Evolutionary conservation across 495 filamentous ascomycete genomes (phyloP).

Genomic region (Neurospora intermedia): DNA sequence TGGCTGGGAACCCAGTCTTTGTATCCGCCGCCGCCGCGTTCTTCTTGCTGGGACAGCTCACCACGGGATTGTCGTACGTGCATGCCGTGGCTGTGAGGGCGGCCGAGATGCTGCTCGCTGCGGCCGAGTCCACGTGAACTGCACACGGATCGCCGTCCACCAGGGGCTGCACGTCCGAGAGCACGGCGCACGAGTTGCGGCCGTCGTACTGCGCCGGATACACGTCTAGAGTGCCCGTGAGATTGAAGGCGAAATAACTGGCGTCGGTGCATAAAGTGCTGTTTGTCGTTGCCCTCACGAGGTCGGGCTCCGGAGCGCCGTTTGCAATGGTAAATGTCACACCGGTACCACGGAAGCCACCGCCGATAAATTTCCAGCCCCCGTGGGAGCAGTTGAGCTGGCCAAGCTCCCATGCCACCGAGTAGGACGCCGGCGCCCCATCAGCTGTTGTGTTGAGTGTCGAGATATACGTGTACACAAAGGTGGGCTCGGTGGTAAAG

Average conservation of each 20-base stretch:
- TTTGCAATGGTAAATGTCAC: conserved; percentile 13
- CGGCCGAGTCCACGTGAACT: neutral
- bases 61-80: conserved; percentile 1
- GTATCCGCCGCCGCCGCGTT: neutral
- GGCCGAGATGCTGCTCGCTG: conserved; percentile 11
- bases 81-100: conserved; percentile 15
- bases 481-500: conserved; percentile 16
- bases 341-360: neutral
- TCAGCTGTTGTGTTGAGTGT: conserved; percentile 5
- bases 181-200: conserved; percentile 14
- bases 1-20: neutral
- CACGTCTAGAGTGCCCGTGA: conserved; percentile 14
- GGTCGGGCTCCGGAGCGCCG: conserved; percentile 11
- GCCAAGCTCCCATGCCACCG: conserved; percentile 14
- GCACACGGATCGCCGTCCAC: conserved; percentile 6
- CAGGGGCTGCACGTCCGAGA: conserved; percentile 1
- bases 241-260: conserved; percentile 15
- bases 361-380: neutral
- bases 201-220: conserved; percentile 8
- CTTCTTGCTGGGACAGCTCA: conserved; percentile 7
- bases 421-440: neutral
- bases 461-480: conserved; percentile 5
- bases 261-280: neutral
- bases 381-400: conserved; percentile 9
- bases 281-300: conserved; percentile 18